Evolutionary conservation across 768 basidiomycete genomes (phyloP).

Genomic region (Xanthoconium stramineum): DNA sequence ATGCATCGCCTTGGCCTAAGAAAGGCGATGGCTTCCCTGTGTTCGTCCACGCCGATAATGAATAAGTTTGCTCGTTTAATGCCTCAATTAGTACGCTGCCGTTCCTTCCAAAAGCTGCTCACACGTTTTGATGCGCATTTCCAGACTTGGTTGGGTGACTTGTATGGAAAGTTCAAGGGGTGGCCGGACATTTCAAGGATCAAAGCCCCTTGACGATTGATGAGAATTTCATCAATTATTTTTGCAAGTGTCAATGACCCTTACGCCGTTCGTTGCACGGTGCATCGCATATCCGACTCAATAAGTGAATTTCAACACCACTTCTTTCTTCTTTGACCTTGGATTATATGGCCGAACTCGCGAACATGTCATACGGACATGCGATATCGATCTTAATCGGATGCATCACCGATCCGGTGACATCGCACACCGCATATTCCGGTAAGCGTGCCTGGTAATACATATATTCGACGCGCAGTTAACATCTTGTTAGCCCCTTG

Average conservation of each 20-base stretch:
- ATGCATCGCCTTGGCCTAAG: neutral
- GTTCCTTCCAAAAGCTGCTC: neutral
- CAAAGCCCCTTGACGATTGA: neutral
- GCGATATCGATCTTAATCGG: neutral
- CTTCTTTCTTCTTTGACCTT: neutral
- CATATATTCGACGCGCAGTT: neutral
- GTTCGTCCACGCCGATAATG: neutral
- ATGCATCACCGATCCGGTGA: neutral
- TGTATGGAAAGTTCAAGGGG: neutral
- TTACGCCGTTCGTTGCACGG: neutral
- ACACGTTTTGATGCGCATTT: conserved; percentile 1
- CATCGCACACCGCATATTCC: neutral
- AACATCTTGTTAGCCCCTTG: neutral
- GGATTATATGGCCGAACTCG: neutral
- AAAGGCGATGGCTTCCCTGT: neutral
- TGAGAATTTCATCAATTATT: neutral
- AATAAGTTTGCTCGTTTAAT: neutral
- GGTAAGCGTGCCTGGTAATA: neutral
- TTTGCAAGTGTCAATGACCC: neutral
- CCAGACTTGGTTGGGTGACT: neutral
- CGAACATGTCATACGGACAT: neutral
- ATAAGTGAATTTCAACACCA: neutral
- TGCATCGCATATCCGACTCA: neutral
- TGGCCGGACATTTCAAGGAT: neutral
- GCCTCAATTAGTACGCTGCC: neutral